Evolutionary conservation across 2,329 filamentous ascomycete species (phyloP), one percentile per base, ranked within the genome.

Genomic region (Fonsecaea nubica): DNA sequence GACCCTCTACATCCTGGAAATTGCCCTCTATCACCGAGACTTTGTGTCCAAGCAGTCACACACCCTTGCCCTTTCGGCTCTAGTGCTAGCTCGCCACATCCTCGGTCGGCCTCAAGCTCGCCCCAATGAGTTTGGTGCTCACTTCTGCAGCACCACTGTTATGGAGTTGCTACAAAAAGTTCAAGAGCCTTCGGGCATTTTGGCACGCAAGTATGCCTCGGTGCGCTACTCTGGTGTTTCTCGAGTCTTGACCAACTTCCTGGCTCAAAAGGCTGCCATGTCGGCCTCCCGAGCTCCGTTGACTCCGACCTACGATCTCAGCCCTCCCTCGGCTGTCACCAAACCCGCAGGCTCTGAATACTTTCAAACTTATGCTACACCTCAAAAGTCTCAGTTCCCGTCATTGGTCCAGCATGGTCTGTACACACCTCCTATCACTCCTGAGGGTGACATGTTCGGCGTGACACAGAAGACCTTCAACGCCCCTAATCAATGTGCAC

Each of bases 41-140:
- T 99, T 99, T 75, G 93, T 99, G 69, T 95, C 93, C 15, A 93
- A 91, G 63, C 90, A 90, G 75, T 93, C 95, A 21, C 97, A 94
- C 0, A 90, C 93, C 71, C 92, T 99, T 85, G 93, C 95, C 53
- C 87, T 92, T 72, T 90, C 93, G 52, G 92, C 93, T 10, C 84
- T 98, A 63, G 92, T 92, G 61, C 86, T 99, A 48, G 90, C 94
- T 45, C 86, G 93, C 70, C 94, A 92, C 76, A 92, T 99, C 70
- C 86, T 98, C 10, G 89, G 89, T 75, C 89, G 92, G 66, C 86
- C 89, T 48, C 92, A 96, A 77, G 85, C 89, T 70, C 87, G 87
- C 69, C 89, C 92, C 68, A 87, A 86, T 45, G 90, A 93, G 71
- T 96, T 92, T 91, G 89, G 86, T 65, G 83, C 80, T 54, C 80